Conservation (phyloP, 1,284 basidiomycete species). For the Tremellales sp. region DNA sequence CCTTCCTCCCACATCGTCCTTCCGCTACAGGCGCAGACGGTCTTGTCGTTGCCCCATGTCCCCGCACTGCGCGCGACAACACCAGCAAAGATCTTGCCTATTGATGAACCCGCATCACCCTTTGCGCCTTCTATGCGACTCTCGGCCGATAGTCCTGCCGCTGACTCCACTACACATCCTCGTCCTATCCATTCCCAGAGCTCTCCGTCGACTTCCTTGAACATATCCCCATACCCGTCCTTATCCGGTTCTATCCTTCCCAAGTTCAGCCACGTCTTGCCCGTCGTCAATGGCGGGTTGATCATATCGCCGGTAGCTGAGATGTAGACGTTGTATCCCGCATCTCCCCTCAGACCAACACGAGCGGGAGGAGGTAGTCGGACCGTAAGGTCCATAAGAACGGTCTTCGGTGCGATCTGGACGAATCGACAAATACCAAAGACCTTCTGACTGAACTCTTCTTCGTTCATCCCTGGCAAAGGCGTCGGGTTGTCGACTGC, state of each 20-base stretch:
- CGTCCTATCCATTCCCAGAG: slow-evolving; percentile 50
- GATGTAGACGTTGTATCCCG: slow-evolving; percentile 43
- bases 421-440: slow-evolving; percentile 50
- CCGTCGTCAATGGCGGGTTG: slow-evolving; percentile 45
- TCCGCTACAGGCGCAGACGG: slow-evolving; percentile 49
- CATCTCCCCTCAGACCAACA: slow-evolving; percentile 11
- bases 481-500: slow-evolving; percentile 9
- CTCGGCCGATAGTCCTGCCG: background rate
- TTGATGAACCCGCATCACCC: slow-evolving; percentile 9
- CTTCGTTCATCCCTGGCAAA: slow-evolving; percentile 39
- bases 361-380: slow-evolving; percentile 35
- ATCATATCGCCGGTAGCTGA: slow-evolving; percentile 45
- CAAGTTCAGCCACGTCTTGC: slow-evolving; percentile 31
- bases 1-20: slow-evolving; percentile 51
- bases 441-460: slow-evolving; percentile 46
- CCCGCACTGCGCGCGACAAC: slow-evolving; percentile 49
- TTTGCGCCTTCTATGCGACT: slow-evolving; percentile 2
- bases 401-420: slow-evolving; percentile 44
- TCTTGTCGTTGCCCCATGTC: slow-evolving; percentile 51
- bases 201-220: slow-evolving; percentile 46
- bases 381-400: slow-evolving; percentile 48
- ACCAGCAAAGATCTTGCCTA: slow-evolving; percentile 46
- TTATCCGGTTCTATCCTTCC: slow-evolving; percentile 41
- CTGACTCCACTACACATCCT: slow-evolving; percentile 44
- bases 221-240: slow-evolving; percentile 49